A percentile compares a stretch with the other conserved stretches of the same genome.
Conservation (phyloP, 257 asterid genomes). For the Solanum piurae region DNA sequence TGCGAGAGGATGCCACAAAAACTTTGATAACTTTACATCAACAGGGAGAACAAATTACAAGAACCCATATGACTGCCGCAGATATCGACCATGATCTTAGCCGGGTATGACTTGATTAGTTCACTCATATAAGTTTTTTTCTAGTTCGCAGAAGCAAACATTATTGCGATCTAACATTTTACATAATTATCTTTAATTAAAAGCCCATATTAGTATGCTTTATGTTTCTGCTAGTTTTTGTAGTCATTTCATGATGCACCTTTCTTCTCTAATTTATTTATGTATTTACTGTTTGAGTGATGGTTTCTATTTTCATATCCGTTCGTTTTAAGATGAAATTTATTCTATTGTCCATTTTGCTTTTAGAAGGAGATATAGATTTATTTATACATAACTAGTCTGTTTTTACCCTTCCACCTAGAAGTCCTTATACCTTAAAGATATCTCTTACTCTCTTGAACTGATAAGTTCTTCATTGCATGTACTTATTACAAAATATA, state of each 20-base stretch:
- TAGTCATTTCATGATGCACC: neutral
- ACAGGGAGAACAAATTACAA: slow-evolving; percentile 90
- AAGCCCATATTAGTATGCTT: neutral
- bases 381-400: neutral
- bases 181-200: neutral
- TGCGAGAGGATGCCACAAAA: slow-evolving; percentile 79
- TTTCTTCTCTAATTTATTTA: neutral
- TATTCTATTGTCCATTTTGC: neutral
- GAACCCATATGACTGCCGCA: slow-evolving; percentile 77
- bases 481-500: neutral
- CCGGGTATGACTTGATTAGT: slow-evolving; percentile 43
- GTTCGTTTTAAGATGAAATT: neutral
- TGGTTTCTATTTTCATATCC: neutral
- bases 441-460: neutral
- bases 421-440: neutral
- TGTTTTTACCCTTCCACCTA: neutral
- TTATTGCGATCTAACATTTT: neutral
- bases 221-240: neutral
- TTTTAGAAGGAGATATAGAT: neutral
- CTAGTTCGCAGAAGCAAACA: neutral
- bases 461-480: neutral
- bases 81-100: slow-evolving; percentile 88
- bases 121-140: neutral
- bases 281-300: neutral
- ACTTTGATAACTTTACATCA: slow-evolving; percentile 80